Percentiles rank a stretch among this genome's conserved stretches.
phyloP scores from a whole-genome alignment of 2,329 filamentous ascomycete species.

The Colletotrichum lentis region DNA sequence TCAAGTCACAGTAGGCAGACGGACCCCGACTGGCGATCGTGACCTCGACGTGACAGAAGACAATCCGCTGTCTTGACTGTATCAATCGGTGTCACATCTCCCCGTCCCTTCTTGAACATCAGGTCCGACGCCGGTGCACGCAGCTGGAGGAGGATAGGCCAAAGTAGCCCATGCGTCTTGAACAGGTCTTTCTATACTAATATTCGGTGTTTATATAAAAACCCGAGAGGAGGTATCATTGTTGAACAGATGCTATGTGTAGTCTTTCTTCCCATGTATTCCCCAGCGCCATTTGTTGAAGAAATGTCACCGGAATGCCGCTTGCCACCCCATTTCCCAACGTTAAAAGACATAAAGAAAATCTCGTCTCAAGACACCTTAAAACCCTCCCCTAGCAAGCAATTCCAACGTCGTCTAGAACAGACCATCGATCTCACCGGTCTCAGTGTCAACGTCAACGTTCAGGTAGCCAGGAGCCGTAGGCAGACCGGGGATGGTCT shows the following conservation, averaged over 20 bases:
- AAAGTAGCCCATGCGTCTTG: background rate
- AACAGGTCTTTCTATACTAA: conserved; percentile 24
- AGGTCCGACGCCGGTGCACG: background rate
- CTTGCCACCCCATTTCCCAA: conserved; percentile 15
- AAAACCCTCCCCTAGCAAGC: background rate
- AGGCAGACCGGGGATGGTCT: conserved; percentile 95
- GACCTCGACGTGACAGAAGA: background rate
- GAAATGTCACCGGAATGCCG: conserved; percentile 37
- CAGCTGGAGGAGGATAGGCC: too few relatives aligned
- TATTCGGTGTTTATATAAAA: conserved; percentile 22
- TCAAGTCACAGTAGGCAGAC: background rate
- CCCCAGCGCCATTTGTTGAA: conserved; percentile 41
- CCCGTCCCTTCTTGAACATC: too few relatives aligned
- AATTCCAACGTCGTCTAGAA: conserved; percentile 67
- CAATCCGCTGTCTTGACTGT: background rate
- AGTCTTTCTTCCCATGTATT: conserved; percentile 24
- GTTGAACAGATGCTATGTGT: conserved; percentile 38
- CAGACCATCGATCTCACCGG: conserved; percentile 85
- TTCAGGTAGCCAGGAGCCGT: conserved; percentile 96
- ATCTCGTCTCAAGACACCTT: conserved; percentile 12
- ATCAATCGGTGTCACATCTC: background rate
- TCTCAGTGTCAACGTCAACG: conserved; percentile 83
- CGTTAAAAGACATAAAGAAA: conserved; percentile 1
- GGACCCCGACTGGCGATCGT: background rate
- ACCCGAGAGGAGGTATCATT: conserved; percentile 38